Evolutionary conservation across 139 green algal genomes (phyloP).

Genomic region (Chlamydomonas incerta): DNA sequence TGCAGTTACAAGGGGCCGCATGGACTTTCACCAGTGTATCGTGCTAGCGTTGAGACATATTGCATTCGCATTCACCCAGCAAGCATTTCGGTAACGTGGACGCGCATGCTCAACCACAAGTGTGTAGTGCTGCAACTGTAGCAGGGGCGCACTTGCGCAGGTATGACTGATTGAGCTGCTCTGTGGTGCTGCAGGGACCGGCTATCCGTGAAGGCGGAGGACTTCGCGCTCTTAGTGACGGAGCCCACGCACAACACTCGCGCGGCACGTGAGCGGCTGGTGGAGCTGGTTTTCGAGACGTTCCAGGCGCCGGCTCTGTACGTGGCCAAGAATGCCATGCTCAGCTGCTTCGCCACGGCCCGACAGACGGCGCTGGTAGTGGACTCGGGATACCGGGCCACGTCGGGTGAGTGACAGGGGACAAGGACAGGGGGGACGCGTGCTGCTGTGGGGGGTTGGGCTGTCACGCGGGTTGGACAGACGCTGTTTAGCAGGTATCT

Average conservation of each 20-base stretch:
- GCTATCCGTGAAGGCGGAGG: slow-evolving; percentile 78
- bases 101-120: too few relatives aligned
- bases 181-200: slow-evolving; percentile 71
- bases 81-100: too few relatives aligned
- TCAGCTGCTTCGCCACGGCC: slow-evolving; percentile 89
- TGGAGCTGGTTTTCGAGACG: slow-evolving; percentile 92
- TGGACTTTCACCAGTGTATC: too few relatives aligned
- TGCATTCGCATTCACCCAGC: too few relatives aligned
- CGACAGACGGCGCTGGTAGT: slow-evolving; percentile 93
- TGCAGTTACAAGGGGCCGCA: too few relatives aligned
- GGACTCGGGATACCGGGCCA: slow-evolving; percentile 80
- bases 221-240: slow-evolving; percentile 92
- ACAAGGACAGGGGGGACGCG: background rate
- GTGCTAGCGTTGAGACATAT: too few relatives aligned
- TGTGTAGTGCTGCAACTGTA: too few relatives aligned
- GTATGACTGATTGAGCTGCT: background rate
- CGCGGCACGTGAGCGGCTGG: slow-evolving; percentile 76
- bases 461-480: too few relatives aligned
- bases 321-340: slow-evolving; percentile 89
- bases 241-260: slow-evolving; percentile 84
- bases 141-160: background rate
- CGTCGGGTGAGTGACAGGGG: slow-evolving; percentile 67
- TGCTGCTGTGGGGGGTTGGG: too few relatives aligned
- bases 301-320: slow-evolving; percentile 86
- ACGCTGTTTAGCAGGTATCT: too few relatives aligned